Evolutionary conservation across 208 protist genomes (phyloP), one percentile per base, ranked within the genome.

Genomic region (Phytomonas sp.): DNA sequence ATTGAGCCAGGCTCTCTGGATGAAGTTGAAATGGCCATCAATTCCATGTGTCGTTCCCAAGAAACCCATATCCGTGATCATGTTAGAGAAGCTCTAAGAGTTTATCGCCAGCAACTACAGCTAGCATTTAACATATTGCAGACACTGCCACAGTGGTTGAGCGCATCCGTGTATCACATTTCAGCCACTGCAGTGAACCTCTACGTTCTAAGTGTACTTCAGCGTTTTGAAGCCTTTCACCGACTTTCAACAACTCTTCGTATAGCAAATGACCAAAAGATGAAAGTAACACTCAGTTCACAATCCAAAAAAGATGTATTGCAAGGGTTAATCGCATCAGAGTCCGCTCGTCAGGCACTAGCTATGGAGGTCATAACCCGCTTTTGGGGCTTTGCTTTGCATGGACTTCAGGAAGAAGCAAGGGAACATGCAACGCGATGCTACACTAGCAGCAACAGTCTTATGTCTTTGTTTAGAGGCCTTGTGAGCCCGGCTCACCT

Each of bases 331-430:
- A 70, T 75, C 26, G 74, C 56, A n/a, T 76, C 77, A 1, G 89
- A 95, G 77, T 36, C 61, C 19, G 34, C 52, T 49, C 82, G 89
- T 63, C 81, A 87, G 32, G 16, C 37, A 14, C 65, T 71, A 45
- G 79, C 80, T 5, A 73, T 79, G 12, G 45, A 42, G 37, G 70
- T 74, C 1, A 78, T 88, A 60, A 72, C 79, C 62, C 78, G 78
- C 31, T 81, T 81, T 65, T 92, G 84, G 86, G 80, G 73, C 29
- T 78, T 75, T 12, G 70, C 78, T 33, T 71, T 93, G 67, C 85
- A 83, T 23, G 90, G 92, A 75, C 34, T 93, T 68, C 82, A 95
- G 70, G 86, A 93, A 31, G 90, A 93, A 72, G 77, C 76, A 23
- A 79, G 79, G 37, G 77, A 84, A 52, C 86, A 92, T 74, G 77